Evolutionary conservation across 164 flowering plant species (phyloP).

Genomic region (Annona squamosa): DNA sequence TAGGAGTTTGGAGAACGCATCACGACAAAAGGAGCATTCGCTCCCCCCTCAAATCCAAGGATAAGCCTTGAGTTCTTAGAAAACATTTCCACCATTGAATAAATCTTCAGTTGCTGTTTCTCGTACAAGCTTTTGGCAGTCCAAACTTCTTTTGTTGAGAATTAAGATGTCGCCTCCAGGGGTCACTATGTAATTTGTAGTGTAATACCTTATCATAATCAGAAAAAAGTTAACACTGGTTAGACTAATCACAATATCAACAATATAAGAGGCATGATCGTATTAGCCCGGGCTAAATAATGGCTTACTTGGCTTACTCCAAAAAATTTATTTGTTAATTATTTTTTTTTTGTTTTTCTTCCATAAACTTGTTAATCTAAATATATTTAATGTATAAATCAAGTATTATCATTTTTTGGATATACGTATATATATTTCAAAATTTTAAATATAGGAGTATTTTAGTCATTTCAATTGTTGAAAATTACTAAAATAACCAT

Average conservation of each 20-base stretch:
- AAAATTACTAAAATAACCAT: not conserved
- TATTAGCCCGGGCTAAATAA: not conserved
- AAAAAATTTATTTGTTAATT: no score
- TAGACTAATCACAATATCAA: not conserved
- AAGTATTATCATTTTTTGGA: not conserved
- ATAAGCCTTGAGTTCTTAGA: not conserved
- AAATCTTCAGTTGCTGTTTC: slow-evolving; percentile 3
- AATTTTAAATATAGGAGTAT: no score
- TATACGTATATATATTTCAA: no score
- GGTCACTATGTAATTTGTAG: slow-evolving; percentile 84
- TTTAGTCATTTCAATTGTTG: no score
- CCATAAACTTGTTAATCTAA: no score
- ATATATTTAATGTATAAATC: no score
- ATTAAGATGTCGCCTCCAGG: slow-evolving; percentile 58
- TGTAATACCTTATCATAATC: slow-evolving; percentile 51
- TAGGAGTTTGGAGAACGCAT: not conserved
- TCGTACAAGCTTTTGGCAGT: slow-evolving; percentile 52
- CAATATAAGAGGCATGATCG: not conserved
- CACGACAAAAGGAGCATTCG: slow-evolving; percentile 3
- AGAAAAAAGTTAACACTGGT: not conserved
- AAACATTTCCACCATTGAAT: not conserved
- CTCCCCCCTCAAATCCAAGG: not conserved
- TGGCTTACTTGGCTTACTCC: not conserved
- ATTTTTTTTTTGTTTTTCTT: no score
- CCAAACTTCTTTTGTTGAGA: slow-evolving; percentile 50